Evolutionary conservation across 345 rosid genomes (phyloP), one percentile per base, ranked within the genome.

Genomic region (Salix arbutifolia): DNA sequence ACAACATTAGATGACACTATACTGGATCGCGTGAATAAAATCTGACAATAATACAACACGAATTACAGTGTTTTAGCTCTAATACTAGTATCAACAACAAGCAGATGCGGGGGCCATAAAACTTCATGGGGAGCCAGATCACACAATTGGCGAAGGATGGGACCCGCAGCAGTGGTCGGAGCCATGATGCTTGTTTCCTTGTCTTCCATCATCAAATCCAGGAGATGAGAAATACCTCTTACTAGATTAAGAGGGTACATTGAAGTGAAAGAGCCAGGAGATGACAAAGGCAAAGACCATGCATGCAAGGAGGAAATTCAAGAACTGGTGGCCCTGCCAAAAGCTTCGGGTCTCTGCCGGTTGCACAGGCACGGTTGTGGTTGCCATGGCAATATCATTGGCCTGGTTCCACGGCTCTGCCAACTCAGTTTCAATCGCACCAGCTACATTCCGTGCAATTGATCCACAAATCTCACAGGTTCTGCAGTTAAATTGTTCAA

Each of bases 381-480:
- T 69, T 77, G 82, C 79, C 33, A 82, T 75, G 58, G 86, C 71
- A 4, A 76, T 67, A 46, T 85, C 89, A 62, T 62, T 80, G 38
- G 76, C 83, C 70, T 90, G 91, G 12, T 79, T 84, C 85, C 81
- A 83, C 60, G 21, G 86, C 74, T 89, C 91, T 74, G 40, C 80
- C n/a, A 80, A 40, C 78, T 85, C 96, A 0, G 58, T 79, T 71
- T 92, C 97, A 33, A 81, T 80, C 9, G 76, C 80, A 74, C 88
- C 90, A 64, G 84, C 85, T 72, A 94, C 90, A 61, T 94, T 94
- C 19, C 78, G 81, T 0, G 98, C 98, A 28, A 88, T 75, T 23
- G 97, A 87, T 69, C 98, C 96, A 37, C 98, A 94, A n/a, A 94
- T 93, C 88, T 94, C 98, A 78, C 98, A 94, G 60, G 91, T 92